Evolutionary conservation across 257 asterid species (phyloP), one percentile per base, ranked within the genome.

Genomic region (Eustoma russellianum): DNA sequence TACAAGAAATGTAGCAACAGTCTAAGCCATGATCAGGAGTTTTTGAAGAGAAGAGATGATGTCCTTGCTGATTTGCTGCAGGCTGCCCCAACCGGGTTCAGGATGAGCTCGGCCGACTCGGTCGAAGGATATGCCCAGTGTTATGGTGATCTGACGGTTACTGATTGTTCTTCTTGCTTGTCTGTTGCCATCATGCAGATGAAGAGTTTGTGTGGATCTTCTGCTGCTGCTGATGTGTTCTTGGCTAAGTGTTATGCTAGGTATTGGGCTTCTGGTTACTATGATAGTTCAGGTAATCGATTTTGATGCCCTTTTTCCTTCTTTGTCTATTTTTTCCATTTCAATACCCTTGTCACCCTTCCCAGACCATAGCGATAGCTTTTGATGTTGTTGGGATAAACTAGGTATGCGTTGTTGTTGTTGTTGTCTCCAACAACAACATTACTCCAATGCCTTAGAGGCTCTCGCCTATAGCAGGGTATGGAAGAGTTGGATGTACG

Each of bases 41-140:
- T 86, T 17, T 34, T 70, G 58, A 61, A 71, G 64, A 74, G 77
- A 49, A 81, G 94, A 34, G 95, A 86, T 19, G 70, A 53, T 2
- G 83, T 89, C 53, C 76, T 88, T 2, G 73, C 60, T 1, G 74
- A 75, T 5, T 33, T 88, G 61, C 65, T 24, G 13, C 43, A 38
- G 43, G 43, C 43, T 38, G 77, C 61, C 16, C 79, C 79, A 15
- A 53, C 15, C 0, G 87, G 83, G 34, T 89, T 77, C 66, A 55
- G 84, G 33, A 83, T 83, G 7, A 70, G 79, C 30, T 51, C 57
- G 33, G 68, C 82, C 0, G 82, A 79, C 6, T 62, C 50, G 3
- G 70, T 76, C 0, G 74, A 66, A 46, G 82, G 82, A 7, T 60
- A 58, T 46, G 68, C 62, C 0, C 79, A 76, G 64, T 76, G 82